phyloP scores from a whole-genome alignment of 495 filamentous ascomycete species.

The Niebla homalea region DNA sequence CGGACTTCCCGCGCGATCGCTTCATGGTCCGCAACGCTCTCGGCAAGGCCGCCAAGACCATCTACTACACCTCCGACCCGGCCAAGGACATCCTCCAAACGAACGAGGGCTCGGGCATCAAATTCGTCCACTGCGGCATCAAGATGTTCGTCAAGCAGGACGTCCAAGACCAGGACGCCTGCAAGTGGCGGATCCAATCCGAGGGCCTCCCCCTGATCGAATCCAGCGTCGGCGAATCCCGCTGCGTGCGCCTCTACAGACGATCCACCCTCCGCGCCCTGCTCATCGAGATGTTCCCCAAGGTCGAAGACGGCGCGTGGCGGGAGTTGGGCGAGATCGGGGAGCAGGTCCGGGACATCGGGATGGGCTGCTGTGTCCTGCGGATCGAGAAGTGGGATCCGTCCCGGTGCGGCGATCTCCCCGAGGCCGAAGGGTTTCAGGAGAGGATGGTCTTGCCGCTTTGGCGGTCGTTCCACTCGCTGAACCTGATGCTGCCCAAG shows the following conservation, averaged over 20 bases:
- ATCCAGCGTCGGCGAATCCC: slow-evolving; percentile 68
- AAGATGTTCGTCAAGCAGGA: slow-evolving; percentile 99
- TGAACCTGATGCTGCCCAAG: slow-evolving; percentile 96
- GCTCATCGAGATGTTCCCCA: slow-evolving; percentile 91
- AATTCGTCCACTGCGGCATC: slow-evolving; percentile 91
- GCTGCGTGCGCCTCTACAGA: slow-evolving; percentile 60
- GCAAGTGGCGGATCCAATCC: slow-evolving; percentile 87
- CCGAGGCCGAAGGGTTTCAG: not conserved
- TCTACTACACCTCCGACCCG: slow-evolving; percentile 88
- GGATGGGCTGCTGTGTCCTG: slow-evolving; percentile 85
- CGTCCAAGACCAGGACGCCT: slow-evolving; percentile 67
- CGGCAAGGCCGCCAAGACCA: slow-evolving; percentile 68
- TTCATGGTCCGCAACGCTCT: slow-evolving; percentile 92
- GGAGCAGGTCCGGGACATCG: slow-evolving; percentile 61
- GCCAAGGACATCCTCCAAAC: slow-evolving; percentile 64
- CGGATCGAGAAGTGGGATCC: slow-evolving; percentile 35
- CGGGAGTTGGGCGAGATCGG: slow-evolving; percentile 69
- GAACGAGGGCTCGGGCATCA: slow-evolving; percentile 82
- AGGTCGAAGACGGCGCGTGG: slow-evolving; percentile 54
- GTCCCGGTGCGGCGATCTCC: not conserved
- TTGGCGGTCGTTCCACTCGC: slow-evolving; percentile 72
- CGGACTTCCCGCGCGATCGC: slow-evolving; percentile 72
- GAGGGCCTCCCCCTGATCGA: slow-evolving; percentile 82
- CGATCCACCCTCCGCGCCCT: slow-evolving; percentile 64
- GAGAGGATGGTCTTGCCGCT: slow-evolving; percentile 79